These are phyloP conservation scores for Exophiala viscosa DNA, from an alignment of 2,329 filamentous ascomycete genomes.

Conservation along the genomic window DNA sequence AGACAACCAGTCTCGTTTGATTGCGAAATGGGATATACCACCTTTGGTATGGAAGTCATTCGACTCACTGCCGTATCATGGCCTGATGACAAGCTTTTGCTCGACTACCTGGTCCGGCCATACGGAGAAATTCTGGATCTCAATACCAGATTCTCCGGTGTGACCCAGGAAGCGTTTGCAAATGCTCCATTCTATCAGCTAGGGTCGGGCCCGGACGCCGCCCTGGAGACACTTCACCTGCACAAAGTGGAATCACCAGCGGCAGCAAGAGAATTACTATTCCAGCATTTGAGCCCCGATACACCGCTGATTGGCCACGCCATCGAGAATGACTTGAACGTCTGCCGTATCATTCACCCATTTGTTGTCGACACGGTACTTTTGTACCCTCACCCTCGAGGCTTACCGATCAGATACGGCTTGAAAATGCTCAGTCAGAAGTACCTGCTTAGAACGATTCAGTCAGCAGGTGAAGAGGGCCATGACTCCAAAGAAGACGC, in stretches of 20 bases:
- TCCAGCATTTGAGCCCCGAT: constrained; percentile 66
- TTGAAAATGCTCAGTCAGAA: constrained; percentile 70
- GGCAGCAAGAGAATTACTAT: constrained; percentile 71
- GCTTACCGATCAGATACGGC: constrained; percentile 72
- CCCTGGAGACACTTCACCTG: constrained; percentile 45
- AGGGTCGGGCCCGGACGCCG: background rate
- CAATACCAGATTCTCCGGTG: constrained; percentile 88
- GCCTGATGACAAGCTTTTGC: constrained; percentile 68
- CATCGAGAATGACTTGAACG: constrained; percentile 91
- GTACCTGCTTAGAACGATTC: constrained; percentile 73
- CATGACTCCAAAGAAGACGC: constrained; percentile 95
- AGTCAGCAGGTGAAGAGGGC: constrained; percentile 64
- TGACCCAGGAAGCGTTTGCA: constrained; percentile 72
- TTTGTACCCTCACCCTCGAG: constrained; percentile 72
- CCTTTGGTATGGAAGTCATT: constrained; percentile 80
- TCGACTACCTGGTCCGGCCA: constrained; percentile 83
- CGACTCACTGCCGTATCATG: constrained; percentile 85
- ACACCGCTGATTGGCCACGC: constrained; percentile 91
- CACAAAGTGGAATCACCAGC: constrained; percentile 72
- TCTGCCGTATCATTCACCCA: constrained; percentile 76
- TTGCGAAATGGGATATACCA: constrained; percentile 97
- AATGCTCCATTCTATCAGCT: constrained; percentile 57
- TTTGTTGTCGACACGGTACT: constrained; percentile 81
- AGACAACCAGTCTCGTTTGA: constrained; percentile 67
- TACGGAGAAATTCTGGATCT: constrained; percentile 81